Percentiles rank a stretch among this genome's conserved stretches.
Evolutionary conservation across 1,284 basidiomycete species (phyloP).

Genomic region (Apiotrichum laibachii): DNA sequence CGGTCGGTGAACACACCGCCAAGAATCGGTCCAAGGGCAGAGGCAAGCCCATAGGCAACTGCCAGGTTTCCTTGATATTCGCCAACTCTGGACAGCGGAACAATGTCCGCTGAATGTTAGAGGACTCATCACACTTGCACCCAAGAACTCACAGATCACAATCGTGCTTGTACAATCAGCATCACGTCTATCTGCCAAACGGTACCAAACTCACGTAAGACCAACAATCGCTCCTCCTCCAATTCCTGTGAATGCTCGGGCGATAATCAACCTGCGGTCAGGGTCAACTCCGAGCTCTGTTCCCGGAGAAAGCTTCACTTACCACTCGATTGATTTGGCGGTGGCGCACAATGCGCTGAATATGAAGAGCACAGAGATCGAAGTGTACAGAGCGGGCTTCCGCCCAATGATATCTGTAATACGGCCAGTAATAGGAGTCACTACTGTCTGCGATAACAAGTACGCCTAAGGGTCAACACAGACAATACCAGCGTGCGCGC

Average conservation of each 20-base stretch:
- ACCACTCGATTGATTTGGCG: constrained; percentile 34
- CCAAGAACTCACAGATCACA: constrained; percentile 17
- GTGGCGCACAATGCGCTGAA: constrained; percentile 34
- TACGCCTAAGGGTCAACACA: constrained; percentile 23
- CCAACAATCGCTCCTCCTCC: constrained; percentile 45
- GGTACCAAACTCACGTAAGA: constrained; percentile 29
- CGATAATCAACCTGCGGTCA: constrained; percentile 31
- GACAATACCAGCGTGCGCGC: no score
- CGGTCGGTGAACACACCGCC: constrained; percentile 45
- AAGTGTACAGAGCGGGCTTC: constrained; percentile 31
- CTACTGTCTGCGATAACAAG: constrained; percentile 29
- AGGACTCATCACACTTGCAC: not conserved
- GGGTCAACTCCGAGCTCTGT: no score
- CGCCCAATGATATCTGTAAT: constrained; percentile 40
- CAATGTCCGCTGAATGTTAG: constrained; percentile 31
- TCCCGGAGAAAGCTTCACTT: no score
- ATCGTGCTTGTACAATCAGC: no score
- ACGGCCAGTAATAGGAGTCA: constrained; percentile 37
- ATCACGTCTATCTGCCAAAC: constrained; percentile 3
- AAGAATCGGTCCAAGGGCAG: constrained; percentile 47
- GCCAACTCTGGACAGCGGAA: constrained; percentile 32
- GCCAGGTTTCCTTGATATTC: constrained; percentile 49
- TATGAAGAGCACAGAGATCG: constrained; percentile 28
- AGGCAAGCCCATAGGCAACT: constrained; percentile 46
- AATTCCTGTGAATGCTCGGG: constrained; percentile 40